Percentiles rank a stretch among this genome's conserved stretches.
These are phyloP conservation scores for Hemileccinum rubropunctum DNA, from an alignment of 768 basidiomycete species.

Conservation along the genomic window DNA sequence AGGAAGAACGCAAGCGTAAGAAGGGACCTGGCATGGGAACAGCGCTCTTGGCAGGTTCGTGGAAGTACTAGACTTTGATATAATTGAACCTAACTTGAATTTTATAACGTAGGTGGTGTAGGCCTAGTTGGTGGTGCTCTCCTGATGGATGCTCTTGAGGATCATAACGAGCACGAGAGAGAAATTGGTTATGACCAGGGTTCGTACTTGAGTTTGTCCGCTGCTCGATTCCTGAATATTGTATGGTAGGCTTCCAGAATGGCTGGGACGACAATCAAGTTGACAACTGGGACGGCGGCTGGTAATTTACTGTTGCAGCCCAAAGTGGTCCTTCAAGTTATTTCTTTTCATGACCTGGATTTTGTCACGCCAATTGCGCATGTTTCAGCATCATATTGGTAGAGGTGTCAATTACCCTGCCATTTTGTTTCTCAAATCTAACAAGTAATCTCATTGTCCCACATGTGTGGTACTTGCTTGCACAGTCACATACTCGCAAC, in stretches of 20 bases:
- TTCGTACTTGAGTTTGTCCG: slow-evolving; percentile 11
- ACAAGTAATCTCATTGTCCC: too few relatives aligned
- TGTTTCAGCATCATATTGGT: not conserved
- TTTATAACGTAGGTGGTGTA: slow-evolving; percentile 44
- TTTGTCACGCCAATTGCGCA: slow-evolving; percentile 15
- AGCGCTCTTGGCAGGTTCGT: slow-evolving; percentile 44
- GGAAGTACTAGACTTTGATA: not conserved
- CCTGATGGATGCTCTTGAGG: slow-evolving; percentile 49
- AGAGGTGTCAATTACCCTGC: not conserved
- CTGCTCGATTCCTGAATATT: slow-evolving; percentile 7
- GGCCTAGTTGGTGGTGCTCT: slow-evolving; percentile 66
- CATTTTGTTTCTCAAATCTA: not conserved
- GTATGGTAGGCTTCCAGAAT: slow-evolving; percentile 29
- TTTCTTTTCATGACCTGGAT: slow-evolving; percentile 9
- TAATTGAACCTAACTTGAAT: slow-evolving; percentile 1
- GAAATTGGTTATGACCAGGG: slow-evolving; percentile 37
- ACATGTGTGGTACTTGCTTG: too few relatives aligned
- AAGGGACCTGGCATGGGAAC: slow-evolving; percentile 53
- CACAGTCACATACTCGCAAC: too few relatives aligned
- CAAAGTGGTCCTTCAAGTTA: not conserved
- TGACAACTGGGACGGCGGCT: slow-evolving; percentile 6
- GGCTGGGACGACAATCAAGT: slow-evolving; percentile 16
- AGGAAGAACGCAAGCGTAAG: slow-evolving; percentile 38
- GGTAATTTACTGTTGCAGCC: slow-evolving; percentile 1
- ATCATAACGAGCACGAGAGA: slow-evolving; percentile 34